Conservation (phyloP, 2,329 filamentous ascomycete species). For the Aphanoascus verrucosus region DNA sequence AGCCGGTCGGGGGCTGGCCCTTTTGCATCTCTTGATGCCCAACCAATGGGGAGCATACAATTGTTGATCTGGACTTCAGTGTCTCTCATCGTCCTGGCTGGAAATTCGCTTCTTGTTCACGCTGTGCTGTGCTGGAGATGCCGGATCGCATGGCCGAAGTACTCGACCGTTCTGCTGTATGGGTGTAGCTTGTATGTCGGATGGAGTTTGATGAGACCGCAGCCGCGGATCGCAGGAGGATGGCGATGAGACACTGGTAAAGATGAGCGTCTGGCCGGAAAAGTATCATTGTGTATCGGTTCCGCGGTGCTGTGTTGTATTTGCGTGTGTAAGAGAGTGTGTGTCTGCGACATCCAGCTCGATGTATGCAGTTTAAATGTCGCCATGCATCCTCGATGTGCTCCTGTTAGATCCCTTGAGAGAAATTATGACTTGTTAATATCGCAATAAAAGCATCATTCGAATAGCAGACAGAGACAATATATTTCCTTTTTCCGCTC, state of each 20-base stretch:
- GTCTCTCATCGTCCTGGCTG: background rate
- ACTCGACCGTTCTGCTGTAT: too few species aligned
- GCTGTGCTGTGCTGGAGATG: background rate
- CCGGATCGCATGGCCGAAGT: constrained; percentile 1
- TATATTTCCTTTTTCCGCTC: constrained; percentile 11
- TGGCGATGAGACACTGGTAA: background rate
- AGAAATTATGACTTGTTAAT: background rate
- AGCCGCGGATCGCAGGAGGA: background rate
- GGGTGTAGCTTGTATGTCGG: too few species aligned
- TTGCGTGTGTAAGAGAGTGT: too few species aligned
- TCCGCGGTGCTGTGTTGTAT: background rate
- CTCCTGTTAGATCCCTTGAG: background rate
- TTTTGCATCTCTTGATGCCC: constrained; percentile 1
- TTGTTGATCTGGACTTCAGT: background rate
- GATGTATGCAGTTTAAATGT: background rate
- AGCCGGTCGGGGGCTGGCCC: background rate
- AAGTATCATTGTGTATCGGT: constrained; percentile 6
- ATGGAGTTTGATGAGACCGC: background rate
- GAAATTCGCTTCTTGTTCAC: background rate
- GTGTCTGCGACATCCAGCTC: too few species aligned
- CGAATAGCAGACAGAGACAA: constrained; percentile 10
- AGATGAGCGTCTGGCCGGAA: background rate
- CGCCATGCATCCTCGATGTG: background rate
- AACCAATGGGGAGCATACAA: constrained; percentile 1
- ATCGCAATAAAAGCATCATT: background rate